A percentile compares a stretch with the other conserved stretches of the same genome.
Conservation (phyloP, 2,329 filamentous ascomycete genomes). For the Zymoseptoria crescenta region DNA sequence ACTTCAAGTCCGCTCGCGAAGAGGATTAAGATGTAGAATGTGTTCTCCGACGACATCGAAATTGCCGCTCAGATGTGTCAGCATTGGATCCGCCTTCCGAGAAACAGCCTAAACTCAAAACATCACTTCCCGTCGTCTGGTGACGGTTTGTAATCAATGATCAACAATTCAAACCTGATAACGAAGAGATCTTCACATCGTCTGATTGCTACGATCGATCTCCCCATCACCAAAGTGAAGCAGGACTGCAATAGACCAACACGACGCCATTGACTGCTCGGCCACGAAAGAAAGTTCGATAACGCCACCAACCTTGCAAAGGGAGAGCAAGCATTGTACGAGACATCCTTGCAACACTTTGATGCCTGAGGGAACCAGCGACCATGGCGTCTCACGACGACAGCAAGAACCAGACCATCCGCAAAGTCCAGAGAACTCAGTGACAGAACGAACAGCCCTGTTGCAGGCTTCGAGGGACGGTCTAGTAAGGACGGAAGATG, state of each 20-base stretch:
- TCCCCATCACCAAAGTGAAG: neutral
- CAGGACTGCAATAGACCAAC: neutral
- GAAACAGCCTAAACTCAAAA: neutral
- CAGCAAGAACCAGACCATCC: neutral
- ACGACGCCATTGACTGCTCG: neutral
- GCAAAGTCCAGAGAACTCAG: neutral
- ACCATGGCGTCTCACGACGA: neutral
- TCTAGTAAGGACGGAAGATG: neutral
- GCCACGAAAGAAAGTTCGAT: neutral
- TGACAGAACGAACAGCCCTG: neutral
- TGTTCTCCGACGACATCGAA: too few relatives aligned
- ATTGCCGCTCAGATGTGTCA: neutral
- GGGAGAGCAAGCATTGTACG: neutral
- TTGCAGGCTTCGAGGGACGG: neutral
- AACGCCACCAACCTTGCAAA: neutral
- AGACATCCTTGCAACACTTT: neutral
- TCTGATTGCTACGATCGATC: neutral
- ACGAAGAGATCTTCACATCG: neutral
- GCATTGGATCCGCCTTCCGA: neutral
- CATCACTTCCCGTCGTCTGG: neutral
- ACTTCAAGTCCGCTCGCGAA: neutral
- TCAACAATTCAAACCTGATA: neutral
- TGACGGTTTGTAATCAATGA: neutral
- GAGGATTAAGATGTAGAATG: neutral
- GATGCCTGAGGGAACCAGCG: neutral